Conservation (phyloP, 1,139 yeast genomes). For the Geotrichum klebahnii region DNA sequence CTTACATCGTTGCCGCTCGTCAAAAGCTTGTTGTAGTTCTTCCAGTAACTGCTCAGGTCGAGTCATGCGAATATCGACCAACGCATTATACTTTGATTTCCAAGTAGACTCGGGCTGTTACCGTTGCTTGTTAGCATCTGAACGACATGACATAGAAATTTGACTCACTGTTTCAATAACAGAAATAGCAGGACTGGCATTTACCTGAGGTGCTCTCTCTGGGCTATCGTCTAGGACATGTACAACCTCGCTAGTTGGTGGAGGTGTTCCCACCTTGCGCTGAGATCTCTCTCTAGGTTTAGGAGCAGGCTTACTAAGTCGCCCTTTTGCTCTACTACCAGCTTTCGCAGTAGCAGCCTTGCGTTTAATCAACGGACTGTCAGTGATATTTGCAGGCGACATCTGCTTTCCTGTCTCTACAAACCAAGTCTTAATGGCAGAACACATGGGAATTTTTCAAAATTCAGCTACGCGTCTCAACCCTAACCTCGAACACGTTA, state of each 20-base stretch:
- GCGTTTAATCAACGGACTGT: constrained; percentile 5
- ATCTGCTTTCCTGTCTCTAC: neutral
- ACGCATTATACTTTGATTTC: constrained; percentile 18
- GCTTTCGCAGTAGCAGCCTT: neutral
- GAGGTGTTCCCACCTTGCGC: neutral
- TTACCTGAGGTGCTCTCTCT: neutral
- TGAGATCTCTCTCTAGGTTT: neutral
- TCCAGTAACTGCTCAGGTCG: constrained; percentile 15
- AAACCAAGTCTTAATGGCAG: neutral
- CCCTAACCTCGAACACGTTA: constrained; percentile 13
- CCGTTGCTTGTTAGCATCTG: neutral
- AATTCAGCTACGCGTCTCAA: constrained; percentile 8
- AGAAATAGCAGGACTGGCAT: neutral
- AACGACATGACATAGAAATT: neutral
- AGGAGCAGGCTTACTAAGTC: constrained; percentile 1
- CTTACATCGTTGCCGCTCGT: constrained; percentile 12
- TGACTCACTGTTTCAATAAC: constrained; percentile 7
- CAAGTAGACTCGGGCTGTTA: constrained; percentile 13
- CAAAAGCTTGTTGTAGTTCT: constrained; percentile 10
- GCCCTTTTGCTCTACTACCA: neutral
- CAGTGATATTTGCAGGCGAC: constrained; percentile 2
- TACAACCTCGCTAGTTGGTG: neutral
- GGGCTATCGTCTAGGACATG: neutral
- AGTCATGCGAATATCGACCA: constrained; percentile 18
- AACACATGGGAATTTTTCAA: neutral